Base-by-base conservation (phyloP, 352 stramenopile species). In the Pythium sp. region DNA sequence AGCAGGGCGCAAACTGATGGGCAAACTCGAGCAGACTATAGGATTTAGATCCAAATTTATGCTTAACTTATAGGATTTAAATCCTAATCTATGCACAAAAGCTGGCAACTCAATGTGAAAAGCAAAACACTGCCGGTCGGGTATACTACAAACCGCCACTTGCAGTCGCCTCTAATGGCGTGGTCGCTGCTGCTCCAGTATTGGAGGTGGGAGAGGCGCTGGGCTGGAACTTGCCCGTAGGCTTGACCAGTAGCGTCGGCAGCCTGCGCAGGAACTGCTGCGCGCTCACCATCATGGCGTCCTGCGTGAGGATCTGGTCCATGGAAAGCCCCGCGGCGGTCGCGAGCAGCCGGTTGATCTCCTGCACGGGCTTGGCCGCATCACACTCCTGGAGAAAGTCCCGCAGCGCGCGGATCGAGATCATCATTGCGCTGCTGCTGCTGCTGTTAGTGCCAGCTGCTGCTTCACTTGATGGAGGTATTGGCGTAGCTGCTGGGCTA, bases 241-340 rank as follows among this genome's bases (percentile, higher is more conserved):
- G 81, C 18, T 75, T 78, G 32, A 89, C 22, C 11, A 92, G 54
- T 26, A 90, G 41, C 14, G 77, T 89, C 38, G 74, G 73, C 11
- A 92, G 67, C 14, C 60, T 71, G 7, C 65, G 58, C 2, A 90
- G 46, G 8, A 90, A 80, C 62, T 85, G 73, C 2, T 63, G 55
- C 5, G 49, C 70, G 51, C 83, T 79, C 5, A 90, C 56, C 72
- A 87, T 72, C 68, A 90, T 76, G 14, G 77, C 75, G 54, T 92
- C 84, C 32, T 89, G 78, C 4, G 79, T 88, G 3, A 92, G 69
- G 38, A 89, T 76, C 62, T 89, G 80, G 46, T 81, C 72, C 24
- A 78, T 65, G 3, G 70, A 78, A 15, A 90, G 65, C 3, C 69
- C 79, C 0, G 79, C 78, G 0, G 79, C 67, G 0, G 61, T 51